Evolutionary conservation across 1,284 basidiomycete genomes (phyloP).

Genomic region (Meira nashicola): DNA sequence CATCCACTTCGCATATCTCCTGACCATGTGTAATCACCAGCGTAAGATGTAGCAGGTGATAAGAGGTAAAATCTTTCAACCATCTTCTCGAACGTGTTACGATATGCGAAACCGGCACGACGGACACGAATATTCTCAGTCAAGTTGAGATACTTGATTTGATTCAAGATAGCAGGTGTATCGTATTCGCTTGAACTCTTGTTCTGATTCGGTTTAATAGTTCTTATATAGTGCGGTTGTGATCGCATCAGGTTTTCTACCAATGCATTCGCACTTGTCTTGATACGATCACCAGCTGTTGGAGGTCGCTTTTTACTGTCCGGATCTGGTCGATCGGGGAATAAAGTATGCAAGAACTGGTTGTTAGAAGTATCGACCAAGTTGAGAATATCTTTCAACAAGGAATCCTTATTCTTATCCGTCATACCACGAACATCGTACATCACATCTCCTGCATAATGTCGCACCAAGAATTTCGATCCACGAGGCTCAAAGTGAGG

Average conservation of each 20-base stretch:
- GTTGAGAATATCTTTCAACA: constrained; percentile 90
- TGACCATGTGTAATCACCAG: constrained; percentile 96
- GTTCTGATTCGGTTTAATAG: constrained; percentile 99
- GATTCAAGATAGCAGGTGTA: constrained; percentile 87
- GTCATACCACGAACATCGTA: constrained; percentile 98
- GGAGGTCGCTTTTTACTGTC: constrained; percentile 97
- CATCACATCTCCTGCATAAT: constrained; percentile 86
- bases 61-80: constrained; percentile 84
- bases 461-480: constrained; percentile 63
- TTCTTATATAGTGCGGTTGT: constrained; percentile 96
- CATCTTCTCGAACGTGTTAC: constrained; percentile 98
- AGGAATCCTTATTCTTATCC: constrained; percentile 98
- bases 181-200: constrained; percentile 89
- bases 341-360: constrained; percentile 72
- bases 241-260: constrained; percentile 94
- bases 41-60: constrained; percentile 91
- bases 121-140: constrained; percentile 92
- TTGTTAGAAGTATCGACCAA: constrained; percentile 64
- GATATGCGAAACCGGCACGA: constrained; percentile 93
- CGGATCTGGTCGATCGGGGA: constrained; percentile 91
- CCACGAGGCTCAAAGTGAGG: constrained; percentile 67
- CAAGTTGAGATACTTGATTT: constrained; percentile 97
- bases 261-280: constrained; percentile 79
- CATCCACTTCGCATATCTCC: constrained; percentile 88
- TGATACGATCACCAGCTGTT: constrained; percentile 96